Evolutionary conservation across 768 basidiomycete species (phyloP), one percentile per base, ranked within the genome.

Genomic region (Wakefieldia striispora): DNA sequence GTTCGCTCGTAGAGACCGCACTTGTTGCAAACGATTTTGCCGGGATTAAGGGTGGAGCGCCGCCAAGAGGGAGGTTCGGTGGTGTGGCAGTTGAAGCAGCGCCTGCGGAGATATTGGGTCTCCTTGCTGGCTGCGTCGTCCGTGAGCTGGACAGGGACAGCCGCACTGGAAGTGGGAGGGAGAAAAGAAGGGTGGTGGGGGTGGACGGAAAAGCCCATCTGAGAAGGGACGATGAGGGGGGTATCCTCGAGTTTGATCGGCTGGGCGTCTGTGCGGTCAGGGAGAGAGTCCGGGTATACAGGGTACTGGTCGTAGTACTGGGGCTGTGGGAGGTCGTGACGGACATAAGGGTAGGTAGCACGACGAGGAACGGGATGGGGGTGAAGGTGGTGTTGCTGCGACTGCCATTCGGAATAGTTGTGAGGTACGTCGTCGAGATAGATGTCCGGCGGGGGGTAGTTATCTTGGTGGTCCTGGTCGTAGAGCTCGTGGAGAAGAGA

Each of bases 11-110:
- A 93, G 34, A 93, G 77, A 10, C 91, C 91, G 56, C 91, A 93
- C 74, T 93, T 93, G 78, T 93, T 93, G 79, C 91, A 93, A 39
- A 93, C 91, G 62, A 93, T 93, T 71, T 93, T 93, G 56, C 91
- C 91, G 0, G 88, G 88, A 68, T 91, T 90, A 62, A 93, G 84
- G 5, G 91, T 92, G 26, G 83, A 86, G 39, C 91, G 82, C 46
- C 91, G 84, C 91, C 91, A 93, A 21, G 82, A 84, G 7, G 91
- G 91, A 0, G 91, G 91, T 65, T 93, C 91, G 2, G 91, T 93
- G 17, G 91, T 91, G 64, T 91, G 90, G 72, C 91, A 93, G 70
- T 93, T 93, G 77, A 86, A 89, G 72, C 91, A 93, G 9, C 89
- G 78, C 34, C 91, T 78, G 20, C 91, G 87, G 48, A 93, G 84